Conservation (phyloP, 2,329 filamentous ascomycete genomes). For the Claviceps sp. region DNA sequence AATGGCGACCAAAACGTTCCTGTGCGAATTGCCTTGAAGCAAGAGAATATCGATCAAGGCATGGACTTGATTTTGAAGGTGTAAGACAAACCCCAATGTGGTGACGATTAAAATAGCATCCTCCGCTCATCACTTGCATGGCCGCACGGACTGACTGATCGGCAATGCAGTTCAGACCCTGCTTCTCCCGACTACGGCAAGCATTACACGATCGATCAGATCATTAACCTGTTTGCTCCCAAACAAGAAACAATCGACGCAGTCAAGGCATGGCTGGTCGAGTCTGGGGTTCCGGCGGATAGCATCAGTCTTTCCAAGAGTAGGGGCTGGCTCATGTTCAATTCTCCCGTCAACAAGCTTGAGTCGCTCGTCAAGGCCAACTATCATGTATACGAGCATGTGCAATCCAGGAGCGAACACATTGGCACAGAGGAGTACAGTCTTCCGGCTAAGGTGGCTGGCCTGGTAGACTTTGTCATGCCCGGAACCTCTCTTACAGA, state of each 20-base stretch:
- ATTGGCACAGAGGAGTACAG: conserved; percentile 29
- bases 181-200: conserved; percentile 30
- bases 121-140: too few relatives aligned
- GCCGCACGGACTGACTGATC: background rate
- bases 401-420: conserved; percentile 17
- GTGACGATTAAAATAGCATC: background rate
- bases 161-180: conserved; percentile 22
- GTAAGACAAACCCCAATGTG: conserved; percentile 5
- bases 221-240: conserved; percentile 30
- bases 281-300: conserved; percentile 33
- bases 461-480: conserved; percentile 28
- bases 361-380: conserved; percentile 39
- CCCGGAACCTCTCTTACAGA: conserved; percentile 19
- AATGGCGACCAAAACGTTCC: conserved; percentile 14
- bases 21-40: conserved; percentile 29
- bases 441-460: conserved; percentile 21
- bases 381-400: conserved; percentile 37
- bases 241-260: conserved; percentile 30
- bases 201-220: conserved; percentile 30
- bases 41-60: conserved; percentile 31
- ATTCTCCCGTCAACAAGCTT: conserved; percentile 38
- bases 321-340: conserved; percentile 40
- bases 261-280: conserved; percentile 40
- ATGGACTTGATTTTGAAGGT: conserved; percentile 30
- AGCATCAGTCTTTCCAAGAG: conserved; percentile 36